Base-by-base conservation (phyloP, 2,329 filamentous ascomycete species). In the Sclerotinia trifoliorum region DNA sequence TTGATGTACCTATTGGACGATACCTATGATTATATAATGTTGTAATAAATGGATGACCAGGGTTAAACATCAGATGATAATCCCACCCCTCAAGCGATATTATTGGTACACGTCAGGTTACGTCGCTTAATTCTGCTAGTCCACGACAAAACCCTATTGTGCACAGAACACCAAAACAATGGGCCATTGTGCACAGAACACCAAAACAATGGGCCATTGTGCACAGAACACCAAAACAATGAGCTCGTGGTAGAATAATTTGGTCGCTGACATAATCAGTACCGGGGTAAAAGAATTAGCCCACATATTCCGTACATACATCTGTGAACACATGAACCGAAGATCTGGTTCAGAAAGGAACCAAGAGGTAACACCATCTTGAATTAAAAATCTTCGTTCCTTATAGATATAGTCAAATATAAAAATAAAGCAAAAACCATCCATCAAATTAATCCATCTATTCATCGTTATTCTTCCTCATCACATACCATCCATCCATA, bases 401-500 rank as follows among this genome's bases (percentile, higher is more conserved):
- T n/a, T 58, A 58, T 17, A 58, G 35, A 44, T 21, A 58, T 39
- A 19, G 26, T 1, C 15, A 29, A 29, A 29, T 29, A 29, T 29
- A 17, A 58, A 57, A 58, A 15, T 10, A 26, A 44, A 58, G 13
- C 5, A 24, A n/a, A 44, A 44, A 42, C 2, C n/a, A 58, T 42
- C 7, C 35, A 24, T 42, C 10, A 11, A 39, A 57, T 42, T 10
- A 19, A 35, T 1, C 32, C 32, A 35, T 35, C 35, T 11, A 58
- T 58, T n/a, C 55, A 26, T 58, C 55, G 35, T 44, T 57, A 44
- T 21, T 26, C n/a, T 58, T 42, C 55, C 54, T 42, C 54, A 57
- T 57, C 24, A 2, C 35, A 39, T 39, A 39, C 32, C 32, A 32
- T 32, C 21, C 32, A 32, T 32, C 21, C 17, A 57, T 57, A 17